These are phyloP conservation scores for Pichia ethanolica DNA, from an alignment of 805 yeast species.

Conservation along the genomic window DNA sequence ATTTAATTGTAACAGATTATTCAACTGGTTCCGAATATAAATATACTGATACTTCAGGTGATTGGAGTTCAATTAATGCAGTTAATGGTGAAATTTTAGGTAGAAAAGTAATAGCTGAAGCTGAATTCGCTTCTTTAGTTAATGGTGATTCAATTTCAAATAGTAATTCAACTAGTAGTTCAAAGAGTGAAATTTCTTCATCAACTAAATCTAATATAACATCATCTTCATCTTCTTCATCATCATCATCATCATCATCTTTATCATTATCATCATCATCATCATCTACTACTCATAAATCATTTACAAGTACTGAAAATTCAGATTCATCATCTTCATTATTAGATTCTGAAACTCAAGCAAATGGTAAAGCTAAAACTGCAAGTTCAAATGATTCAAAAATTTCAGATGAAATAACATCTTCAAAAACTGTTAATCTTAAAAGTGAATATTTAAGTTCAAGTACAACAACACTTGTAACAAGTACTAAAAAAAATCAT, in stretches of 20 bases:
- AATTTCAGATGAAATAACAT: background rate
- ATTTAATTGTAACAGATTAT: conserved; percentile 58
- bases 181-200: background rate
- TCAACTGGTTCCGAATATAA: conserved; percentile 55
- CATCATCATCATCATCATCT: background rate
- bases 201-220: background rate
- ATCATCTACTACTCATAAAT: background rate
- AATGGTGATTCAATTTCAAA: conserved; percentile 15
- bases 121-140: conserved; percentile 34
- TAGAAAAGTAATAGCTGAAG: conserved; percentile 39
- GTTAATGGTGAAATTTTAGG: conserved; percentile 56
- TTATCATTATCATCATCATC: background rate
- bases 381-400: no score
- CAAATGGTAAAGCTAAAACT: no score
- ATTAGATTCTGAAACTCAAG: background rate
- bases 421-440: conserved; percentile 1
- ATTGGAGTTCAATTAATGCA: conserved; percentile 53
- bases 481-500: background rate
- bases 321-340: no score
- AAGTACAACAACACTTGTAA: background rate
- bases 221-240: background rate
- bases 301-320: background rate
- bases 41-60: conserved; percentile 49
- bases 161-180: background rate
- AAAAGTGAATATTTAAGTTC: background rate